phyloP scores from a whole-genome alignment of 139 green algal genomes.

The Coelastrella sp. region DNA sequence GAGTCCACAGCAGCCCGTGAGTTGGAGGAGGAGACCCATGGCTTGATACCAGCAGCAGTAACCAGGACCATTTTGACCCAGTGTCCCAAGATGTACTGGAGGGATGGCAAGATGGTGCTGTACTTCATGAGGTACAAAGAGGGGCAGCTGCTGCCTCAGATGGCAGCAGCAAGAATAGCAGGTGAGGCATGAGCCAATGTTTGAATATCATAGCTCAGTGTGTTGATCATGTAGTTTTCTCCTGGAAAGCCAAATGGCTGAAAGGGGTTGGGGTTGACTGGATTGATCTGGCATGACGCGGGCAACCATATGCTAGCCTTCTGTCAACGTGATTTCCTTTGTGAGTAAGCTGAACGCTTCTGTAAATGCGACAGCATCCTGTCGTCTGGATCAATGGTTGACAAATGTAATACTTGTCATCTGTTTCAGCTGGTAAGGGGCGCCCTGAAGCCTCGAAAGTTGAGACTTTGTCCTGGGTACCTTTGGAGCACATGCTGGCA shows the following conservation, averaged over 20 bases:
- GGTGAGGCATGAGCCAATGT: too few relatives aligned
- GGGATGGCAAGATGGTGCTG: constrained; percentile 21
- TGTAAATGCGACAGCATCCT: too few relatives aligned
- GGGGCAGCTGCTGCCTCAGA: constrained; percentile 12
- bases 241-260: too few relatives aligned
- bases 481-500: background rate
- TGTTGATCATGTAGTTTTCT: too few relatives aligned
- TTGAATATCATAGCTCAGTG: background rate
- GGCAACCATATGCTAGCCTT: too few relatives aligned
- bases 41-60: constrained; percentile 12
- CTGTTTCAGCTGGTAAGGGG: background rate
- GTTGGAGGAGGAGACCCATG: constrained; percentile 32
- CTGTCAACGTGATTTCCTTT: too few relatives aligned
- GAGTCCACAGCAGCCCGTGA: constrained; percentile 12
- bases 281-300: too few relatives aligned
- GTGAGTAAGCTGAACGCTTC: too few relatives aligned
- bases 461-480: background rate
- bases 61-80: background rate
- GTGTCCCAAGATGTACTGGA: constrained; percentile 11
- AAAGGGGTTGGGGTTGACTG: too few relatives aligned
- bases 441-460: background rate
- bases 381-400: too few relatives aligned
- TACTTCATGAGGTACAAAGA: constrained; percentile 5
- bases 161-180: background rate
- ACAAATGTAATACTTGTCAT: too few relatives aligned